Base-by-base conservation (phyloP, 1,139 yeast genomes). In the Pichia sp. region DNA sequence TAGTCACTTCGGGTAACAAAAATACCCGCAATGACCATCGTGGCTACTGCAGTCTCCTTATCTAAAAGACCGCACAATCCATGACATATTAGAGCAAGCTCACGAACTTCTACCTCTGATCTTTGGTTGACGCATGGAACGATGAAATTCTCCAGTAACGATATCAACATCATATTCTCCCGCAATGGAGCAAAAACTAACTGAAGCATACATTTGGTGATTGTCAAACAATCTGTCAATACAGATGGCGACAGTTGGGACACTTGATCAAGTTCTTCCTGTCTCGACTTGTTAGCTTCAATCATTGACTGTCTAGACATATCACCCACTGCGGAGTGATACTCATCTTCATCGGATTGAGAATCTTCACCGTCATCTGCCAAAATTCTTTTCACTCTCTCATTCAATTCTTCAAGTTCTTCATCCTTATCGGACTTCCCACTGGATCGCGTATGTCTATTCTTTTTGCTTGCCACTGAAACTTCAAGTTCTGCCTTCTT, bases 61-160 rank as follows among this genome's bases (percentile, higher is more conserved):
- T 86, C 94, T 28, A 87, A 59, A 15, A 88, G 60, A 41, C 94
- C 78, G 50, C 85, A 82, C 29, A 91, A 66, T 0, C 96, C 95
- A 25, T 88, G 66, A 49, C 94, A 83, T 37, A 69, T 69, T 26
- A 84, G 65, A 2, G 94, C 96, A 5, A 80, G 63, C 34, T 73
- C 76, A 41, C 93, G 68, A 8, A 80, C 66, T 4, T 69, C 68
- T 8, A 77, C 64, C 30, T 77, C 81, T 19, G 69, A 70, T 41
- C 76, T 70, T 5, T 41, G 34, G 30, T 77, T 67, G 11, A 87
- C 75, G 0, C 95, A 86, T 6, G 94, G 94, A n/a, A 75, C 72
- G n/a, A 91, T 80, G 48, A 87, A 66, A 17, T 84, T 79, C 22
- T 80, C 81, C 36, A 83, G 67, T 42, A 91, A 62, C 0, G 95